Evolutionary conservation across 23 red algal species (phyloP).

Genomic region (Agarophyton chilense): DNA sequence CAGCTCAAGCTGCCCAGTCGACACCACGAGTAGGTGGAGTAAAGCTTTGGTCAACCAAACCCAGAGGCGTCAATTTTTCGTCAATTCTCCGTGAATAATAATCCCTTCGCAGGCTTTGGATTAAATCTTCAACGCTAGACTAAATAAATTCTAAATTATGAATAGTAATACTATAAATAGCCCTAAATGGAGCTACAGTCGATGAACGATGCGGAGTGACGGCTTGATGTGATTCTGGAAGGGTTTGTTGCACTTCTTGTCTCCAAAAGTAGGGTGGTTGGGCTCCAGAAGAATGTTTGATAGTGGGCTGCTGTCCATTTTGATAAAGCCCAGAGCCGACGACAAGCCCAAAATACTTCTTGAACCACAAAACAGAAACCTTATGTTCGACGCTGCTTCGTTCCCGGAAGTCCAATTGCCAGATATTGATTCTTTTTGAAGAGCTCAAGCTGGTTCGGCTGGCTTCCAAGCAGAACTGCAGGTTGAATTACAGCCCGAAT

Average conservation of each 20-base stretch:
- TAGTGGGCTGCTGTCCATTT: neutral
- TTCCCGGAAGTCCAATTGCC: neutral
- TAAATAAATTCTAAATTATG: constrained; percentile 56
- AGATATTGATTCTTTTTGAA: neutral
- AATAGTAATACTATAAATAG: constrained; percentile 59
- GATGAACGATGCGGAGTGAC: constrained; percentile 24
- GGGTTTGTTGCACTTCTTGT: neutral
- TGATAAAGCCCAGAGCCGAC: neutral
- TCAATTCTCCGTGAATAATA: too few species aligned
- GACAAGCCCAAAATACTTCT: neutral
- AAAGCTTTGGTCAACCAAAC: too few species aligned
- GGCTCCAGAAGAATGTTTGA: neutral
- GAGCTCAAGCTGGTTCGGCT: neutral
- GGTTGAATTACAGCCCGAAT: neutral
- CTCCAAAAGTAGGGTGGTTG: neutral
- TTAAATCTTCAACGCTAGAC: constrained; percentile 31
- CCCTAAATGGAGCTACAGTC: constrained; percentile 51
- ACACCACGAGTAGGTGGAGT: too few species aligned
- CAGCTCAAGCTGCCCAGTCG: too few species aligned
- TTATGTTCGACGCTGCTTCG: neutral
- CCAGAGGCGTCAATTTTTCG: too few species aligned
- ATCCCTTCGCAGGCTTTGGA: too few species aligned
- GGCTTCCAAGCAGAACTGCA: neutral
- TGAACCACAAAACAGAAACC: neutral
- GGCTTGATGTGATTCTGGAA: constrained; percentile 33